Evolutionary conservation across 2,329 filamentous ascomycete species (phyloP).

Genomic region (Colletotrichum sp.): DNA sequence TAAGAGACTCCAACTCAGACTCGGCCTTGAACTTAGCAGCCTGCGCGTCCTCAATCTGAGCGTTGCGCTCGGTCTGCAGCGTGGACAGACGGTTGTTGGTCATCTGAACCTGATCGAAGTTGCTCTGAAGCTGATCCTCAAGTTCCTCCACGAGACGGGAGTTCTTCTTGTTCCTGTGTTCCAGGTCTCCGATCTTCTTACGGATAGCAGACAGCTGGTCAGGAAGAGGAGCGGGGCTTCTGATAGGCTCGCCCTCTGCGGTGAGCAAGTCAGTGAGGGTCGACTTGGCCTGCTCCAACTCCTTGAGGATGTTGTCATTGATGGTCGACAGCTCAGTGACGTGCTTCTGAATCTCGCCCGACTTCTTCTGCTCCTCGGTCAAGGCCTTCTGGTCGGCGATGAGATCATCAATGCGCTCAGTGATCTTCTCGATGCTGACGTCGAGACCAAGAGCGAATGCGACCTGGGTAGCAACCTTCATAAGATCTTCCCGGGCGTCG

Average conservation of each 20-base stretch:
- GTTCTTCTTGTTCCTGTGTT: conserved; percentile 84
- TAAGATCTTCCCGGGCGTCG: conserved; percentile 70
- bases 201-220: conserved; percentile 68
- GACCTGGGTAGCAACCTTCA: conserved; percentile 68
- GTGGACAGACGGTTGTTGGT: conserved; percentile 86
- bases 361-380: conserved; percentile 61
- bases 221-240: conserved; percentile 51
- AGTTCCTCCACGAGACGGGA: conserved; percentile 91
- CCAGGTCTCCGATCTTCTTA: conserved; percentile 67
- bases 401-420: conserved; percentile 64
- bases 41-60: conserved; percentile 80
- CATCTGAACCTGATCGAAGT: conserved; percentile 90
- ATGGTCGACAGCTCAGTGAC: conserved; percentile 61
- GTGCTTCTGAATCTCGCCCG: conserved; percentile 60
- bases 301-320: conserved; percentile 63
- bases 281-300: conserved; percentile 66
- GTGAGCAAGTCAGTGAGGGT: conserved; percentile 59
- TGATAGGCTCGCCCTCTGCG: conserved; percentile 49
- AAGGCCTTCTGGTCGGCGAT: conserved; percentile 66
- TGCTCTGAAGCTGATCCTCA: conserved; percentile 93
- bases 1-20: conserved; percentile 69
- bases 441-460: conserved; percentile 65
- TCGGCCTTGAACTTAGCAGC: conserved; percentile 67
- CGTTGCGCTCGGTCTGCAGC: conserved; percentile 75
- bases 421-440: conserved; percentile 71